Evolutionary conservation across 2,329 filamentous ascomycete species (phyloP), one percentile per base, ranked within the genome.

Genomic region (Aspergillus sp.): DNA sequence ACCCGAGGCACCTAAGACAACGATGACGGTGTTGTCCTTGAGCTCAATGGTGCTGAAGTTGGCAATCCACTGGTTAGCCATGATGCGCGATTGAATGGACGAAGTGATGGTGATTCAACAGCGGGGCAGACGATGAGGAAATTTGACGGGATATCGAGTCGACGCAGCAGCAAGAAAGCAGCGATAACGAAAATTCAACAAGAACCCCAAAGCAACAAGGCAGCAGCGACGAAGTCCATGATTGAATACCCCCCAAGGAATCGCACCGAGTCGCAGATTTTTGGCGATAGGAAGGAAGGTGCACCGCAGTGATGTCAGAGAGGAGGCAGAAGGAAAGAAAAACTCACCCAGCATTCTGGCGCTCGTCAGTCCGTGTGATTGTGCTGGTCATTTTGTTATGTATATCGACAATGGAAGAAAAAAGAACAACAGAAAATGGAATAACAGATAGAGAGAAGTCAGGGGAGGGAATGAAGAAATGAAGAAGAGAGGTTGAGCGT

Each of bases 1-100:
- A 64, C 93, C 93, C 46, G 93, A 98, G 57, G 93, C 93, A 65
- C 93, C 93, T 59, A 98, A 84, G 63, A 98, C 93, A 64, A 98
- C 82, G 64, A 98, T 94, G 67, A 90, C 82, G 57, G 93, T 98
- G 80, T 98, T 94, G 67, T 97, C 89, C 80, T 96, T 98, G 67
- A 98, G 85, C 82, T 98, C 93, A 73, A 94, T 80, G 64, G 82
- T 84, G 67, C 89, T 95, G 70, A 59, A 57, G 51, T 44, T 49
- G 49, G 39, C 61, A 76, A 64, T 50, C 62, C 67, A 77, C 25
- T 30, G 25, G 65, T 67, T 60, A 67, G 60, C 49, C 48, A 43
- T 37, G 38, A 46, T 37, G 44, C 37, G 22, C 39, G 33, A 32
- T 45, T 15, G 32, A 39, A 35, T 39, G 33, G 33, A n/a, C 13